Evolutionary conservation across 176 grass and related monocot genomes (phyloP), one percentile per base, ranked within the genome.

Genomic region (Rhipidocladum racemiflorum): DNA sequence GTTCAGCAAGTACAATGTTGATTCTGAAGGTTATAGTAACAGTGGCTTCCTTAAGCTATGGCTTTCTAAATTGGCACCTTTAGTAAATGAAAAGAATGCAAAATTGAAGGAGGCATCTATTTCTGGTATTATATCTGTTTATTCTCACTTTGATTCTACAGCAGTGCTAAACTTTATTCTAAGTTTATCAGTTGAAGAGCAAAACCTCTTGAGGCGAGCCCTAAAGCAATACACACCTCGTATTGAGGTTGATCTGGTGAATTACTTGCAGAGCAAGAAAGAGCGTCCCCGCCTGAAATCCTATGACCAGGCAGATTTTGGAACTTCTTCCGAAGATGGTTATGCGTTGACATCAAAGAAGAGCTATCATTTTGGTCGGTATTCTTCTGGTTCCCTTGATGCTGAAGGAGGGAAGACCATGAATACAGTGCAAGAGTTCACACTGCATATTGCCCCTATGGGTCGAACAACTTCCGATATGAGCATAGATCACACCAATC

Each of bases 161-260:
- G 92, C 96, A 77, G 96, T 95, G 74, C 84, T 99, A 87, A 99
- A 99, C 79, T 99, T 99, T 90, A 99, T 99, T 84, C 85, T 99
- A 36, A 95, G 85, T 82, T 86, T 99, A 10, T 93, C 96, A 51
- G 83, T 99, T 65, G 96, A 99, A 84, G 96, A 99, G 43, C 96
- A 99, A 79, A 99, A 99, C 70, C 76, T 77, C n/a, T 82, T 99
- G 72, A 95, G 96, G 63, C 85, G 96, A 85, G 96, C 96, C 39
- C 81, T 99, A 66, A 99, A 99, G 87, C 93, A 95, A 75, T 91
- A 95, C 76, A 99, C 96, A 56, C 92, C 96, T 55, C 88, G 96
- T 86, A 95, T 99, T 65, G 96, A 99, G 78, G 96, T 99, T 90
- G 96, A 99, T 91, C 86, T 99, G 67, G 93, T 99, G 81, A 99